Evolutionary conservation across 2,329 filamentous ascomycete species (phyloP).

Genomic region (Laburnicola sp.): DNA sequence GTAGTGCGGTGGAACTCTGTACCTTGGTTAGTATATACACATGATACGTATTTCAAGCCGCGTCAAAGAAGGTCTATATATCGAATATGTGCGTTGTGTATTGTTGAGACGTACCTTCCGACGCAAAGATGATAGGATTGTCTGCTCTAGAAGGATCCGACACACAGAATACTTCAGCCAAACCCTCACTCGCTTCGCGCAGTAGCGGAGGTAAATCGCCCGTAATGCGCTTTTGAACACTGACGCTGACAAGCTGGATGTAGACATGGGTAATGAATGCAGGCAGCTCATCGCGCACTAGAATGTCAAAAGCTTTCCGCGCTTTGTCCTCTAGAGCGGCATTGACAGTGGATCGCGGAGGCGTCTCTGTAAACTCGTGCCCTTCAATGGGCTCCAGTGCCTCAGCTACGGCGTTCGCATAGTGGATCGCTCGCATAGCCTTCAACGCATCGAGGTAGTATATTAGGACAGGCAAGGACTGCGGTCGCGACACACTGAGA

Average conservation of each 20-base stretch:
- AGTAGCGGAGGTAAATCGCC: constrained; percentile 67
- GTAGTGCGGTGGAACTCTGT: constrained; percentile 75
- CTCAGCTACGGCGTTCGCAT: constrained; percentile 69
- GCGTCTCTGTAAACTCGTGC: constrained; percentile 58
- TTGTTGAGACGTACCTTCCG: constrained; percentile 59
- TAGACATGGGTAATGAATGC: constrained; percentile 72
- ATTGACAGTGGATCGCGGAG: constrained; percentile 60
- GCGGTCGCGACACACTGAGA: constrained; percentile 61
- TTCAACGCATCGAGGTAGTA: constrained; percentile 75
- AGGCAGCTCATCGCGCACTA: constrained; percentile 70
- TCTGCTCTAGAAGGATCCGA: constrained; percentile 73
- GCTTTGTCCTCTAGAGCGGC: constrained; percentile 64
- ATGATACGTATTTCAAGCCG: too few relatives aligned
- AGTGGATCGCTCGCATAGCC: constrained; percentile 69
- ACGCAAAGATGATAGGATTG: constrained; percentile 77
- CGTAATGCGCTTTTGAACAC: constrained; percentile 68
- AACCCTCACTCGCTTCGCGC: constrained; percentile 69
- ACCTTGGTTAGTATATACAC: constrained; percentile 11
- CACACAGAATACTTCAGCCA: constrained; percentile 77
- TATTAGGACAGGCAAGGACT: constrained; percentile 66
- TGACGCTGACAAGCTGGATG: constrained; percentile 69
- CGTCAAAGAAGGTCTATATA: too few relatives aligned
- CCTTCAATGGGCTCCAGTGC: constrained; percentile 59
- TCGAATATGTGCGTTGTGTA: too few relatives aligned
- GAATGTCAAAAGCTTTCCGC: constrained; percentile 63